phyloP scores from a whole-genome alignment of 129 eudicot genomes.

The Flaveria linearis region DNA sequence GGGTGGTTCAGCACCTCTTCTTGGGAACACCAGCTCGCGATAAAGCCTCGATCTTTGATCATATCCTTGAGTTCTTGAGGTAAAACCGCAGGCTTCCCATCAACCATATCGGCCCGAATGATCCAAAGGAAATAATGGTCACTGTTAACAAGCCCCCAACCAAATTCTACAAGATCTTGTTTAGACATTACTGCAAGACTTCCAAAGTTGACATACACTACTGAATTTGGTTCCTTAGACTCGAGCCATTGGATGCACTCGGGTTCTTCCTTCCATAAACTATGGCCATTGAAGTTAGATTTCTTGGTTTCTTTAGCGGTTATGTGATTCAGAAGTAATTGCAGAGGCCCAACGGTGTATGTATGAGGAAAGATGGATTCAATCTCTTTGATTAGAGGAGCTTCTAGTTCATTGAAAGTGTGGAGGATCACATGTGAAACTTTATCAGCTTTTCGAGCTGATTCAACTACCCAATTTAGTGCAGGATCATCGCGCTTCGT shows the following conservation, averaged over 20 bases:
- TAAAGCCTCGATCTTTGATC: conserved; percentile 21
- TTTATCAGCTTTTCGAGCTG: conserved; percentile 15
- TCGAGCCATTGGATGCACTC: conserved; percentile 32
- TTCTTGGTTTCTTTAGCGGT: conserved; percentile 13
- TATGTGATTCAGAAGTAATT: conserved; percentile 33
- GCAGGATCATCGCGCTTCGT: conserved; percentile 40
- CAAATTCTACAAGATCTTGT: conserved; percentile 25
- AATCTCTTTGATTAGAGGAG: conserved; percentile 32
- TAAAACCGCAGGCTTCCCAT: conserved; percentile 1
- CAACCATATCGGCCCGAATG: conserved; percentile 26
- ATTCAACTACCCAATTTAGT: conserved; percentile 29
- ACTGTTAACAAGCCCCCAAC: conserved; percentile 37
- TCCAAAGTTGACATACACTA: conserved; percentile 37
- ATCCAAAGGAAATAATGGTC: conserved; percentile 26
- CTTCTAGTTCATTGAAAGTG: conserved; percentile 56
- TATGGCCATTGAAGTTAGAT: conserved; percentile 7
- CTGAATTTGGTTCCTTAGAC: conserved; percentile 23
- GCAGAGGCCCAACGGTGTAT: conserved; percentile 52
- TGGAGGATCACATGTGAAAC: conserved; percentile 47
- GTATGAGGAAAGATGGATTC: conserved; percentile 24
- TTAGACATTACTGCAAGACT: conserved; percentile 21
- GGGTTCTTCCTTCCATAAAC: conserved; percentile 39
- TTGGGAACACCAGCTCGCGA: conserved; percentile 36
- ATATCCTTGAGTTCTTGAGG: conserved; percentile 16
- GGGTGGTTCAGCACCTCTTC: conserved; percentile 28